Evolutionary conservation across 2,329 filamentous ascomycete genomes (phyloP).

Genomic region (Nemania abortiva): DNA sequence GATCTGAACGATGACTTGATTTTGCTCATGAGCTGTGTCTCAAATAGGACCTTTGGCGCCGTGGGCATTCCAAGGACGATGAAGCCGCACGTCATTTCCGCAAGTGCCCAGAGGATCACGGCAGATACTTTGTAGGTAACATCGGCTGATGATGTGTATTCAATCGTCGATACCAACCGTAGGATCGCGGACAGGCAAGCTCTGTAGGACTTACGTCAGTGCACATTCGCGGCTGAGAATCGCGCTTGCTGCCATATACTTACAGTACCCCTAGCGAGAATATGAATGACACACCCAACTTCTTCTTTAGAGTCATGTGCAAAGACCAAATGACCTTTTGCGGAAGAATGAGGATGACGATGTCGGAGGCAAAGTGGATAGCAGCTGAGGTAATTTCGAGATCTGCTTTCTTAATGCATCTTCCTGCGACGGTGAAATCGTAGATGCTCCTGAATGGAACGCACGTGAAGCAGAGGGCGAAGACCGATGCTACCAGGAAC

Average conservation of each 20-base stretch:
- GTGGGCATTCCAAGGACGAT: constrained; percentile 57
- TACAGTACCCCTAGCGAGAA: constrained; percentile 51
- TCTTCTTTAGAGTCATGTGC: constrained; percentile 50
- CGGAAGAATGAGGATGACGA: constrained; percentile 31
- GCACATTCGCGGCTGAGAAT: background rate
- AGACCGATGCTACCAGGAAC: constrained; percentile 34
- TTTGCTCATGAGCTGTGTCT: constrained; percentile 41
- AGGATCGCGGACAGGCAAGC: constrained; percentile 57
- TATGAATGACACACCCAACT: constrained; percentile 50
- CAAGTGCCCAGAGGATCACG: constrained; percentile 58
- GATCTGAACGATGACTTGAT: constrained; percentile 40
- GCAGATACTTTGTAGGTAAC: constrained; percentile 55
- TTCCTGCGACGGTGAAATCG: constrained; percentile 37
- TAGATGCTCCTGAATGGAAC: constrained; percentile 39
- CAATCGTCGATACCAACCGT: constrained; percentile 52
- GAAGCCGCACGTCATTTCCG: constrained; percentile 61
- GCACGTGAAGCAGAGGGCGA: constrained; percentile 34
- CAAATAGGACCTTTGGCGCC: constrained; percentile 54
- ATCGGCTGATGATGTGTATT: constrained; percentile 49
- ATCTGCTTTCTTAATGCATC: constrained; percentile 37
- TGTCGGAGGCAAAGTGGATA: constrained; percentile 38
- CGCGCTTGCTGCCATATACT: background rate
- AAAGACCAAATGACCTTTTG: constrained; percentile 40
- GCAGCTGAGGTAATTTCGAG: constrained; percentile 37
- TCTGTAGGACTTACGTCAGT: constrained; percentile 44